phyloP scores from a whole-genome alignment of 164 flowering plant genomes.

The Vitis rupestris region DNA sequence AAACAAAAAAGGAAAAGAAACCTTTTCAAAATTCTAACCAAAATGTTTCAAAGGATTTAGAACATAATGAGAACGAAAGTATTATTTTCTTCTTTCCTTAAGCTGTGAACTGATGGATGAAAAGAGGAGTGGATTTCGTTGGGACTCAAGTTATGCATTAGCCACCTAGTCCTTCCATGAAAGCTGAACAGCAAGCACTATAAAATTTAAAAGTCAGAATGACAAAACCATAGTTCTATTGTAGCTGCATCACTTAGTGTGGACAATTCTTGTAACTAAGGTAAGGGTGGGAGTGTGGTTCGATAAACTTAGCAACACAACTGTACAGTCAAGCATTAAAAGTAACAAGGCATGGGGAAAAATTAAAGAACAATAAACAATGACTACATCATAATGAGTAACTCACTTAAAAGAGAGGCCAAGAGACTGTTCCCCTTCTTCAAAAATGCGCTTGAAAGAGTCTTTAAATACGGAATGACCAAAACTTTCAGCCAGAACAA shows the following conservation, averaged over 20 bases:
- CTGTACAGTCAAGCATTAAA: neutral
- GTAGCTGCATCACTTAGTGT: too few relatives aligned
- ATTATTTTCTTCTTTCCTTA: neutral
- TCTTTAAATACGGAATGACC: constrained; percentile 94
- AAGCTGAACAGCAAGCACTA: too few relatives aligned
- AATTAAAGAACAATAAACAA: neutral
- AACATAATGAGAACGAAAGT: neutral
- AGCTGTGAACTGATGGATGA: neutral
- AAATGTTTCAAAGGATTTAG: neutral
- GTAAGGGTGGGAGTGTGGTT: too few relatives aligned
- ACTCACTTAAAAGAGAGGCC: constrained; percentile 94
- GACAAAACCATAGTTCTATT: too few relatives aligned
- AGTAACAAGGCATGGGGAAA: neutral
- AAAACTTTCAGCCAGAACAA: constrained; percentile 93
- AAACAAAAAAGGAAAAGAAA: too few relatives aligned
- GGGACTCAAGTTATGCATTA: neutral
- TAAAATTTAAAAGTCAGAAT: too few relatives aligned
- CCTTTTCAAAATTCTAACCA: neutral
- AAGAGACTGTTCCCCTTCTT: constrained; percentile 85
- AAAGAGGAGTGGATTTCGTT: neutral
- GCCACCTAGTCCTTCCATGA: neutral
- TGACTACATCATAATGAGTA: neutral
- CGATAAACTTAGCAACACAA: neutral
- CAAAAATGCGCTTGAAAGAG: constrained; percentile 90
- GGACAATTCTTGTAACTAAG: too few relatives aligned